Evolutionary conservation across 2,329 filamentous ascomycete species (phyloP).

Genomic region (Immersiporthe knoxdaviesiana): DNA sequence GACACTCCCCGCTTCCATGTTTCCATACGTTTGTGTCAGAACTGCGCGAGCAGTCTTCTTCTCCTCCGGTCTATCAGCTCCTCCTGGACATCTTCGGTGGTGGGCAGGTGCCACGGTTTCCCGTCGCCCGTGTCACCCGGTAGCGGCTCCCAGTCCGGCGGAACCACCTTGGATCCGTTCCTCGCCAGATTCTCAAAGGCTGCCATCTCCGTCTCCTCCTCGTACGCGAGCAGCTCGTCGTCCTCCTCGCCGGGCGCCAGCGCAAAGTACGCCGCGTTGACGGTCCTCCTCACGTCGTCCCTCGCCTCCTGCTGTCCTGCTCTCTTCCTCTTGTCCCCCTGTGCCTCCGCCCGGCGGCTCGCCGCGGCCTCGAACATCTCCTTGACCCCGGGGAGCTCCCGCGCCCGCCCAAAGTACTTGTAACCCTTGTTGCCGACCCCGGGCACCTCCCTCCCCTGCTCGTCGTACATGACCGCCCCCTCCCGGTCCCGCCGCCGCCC

Average conservation of each 20-base stretch:
- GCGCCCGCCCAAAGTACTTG: conserved; percentile 88
- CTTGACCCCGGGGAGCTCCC: conserved; percentile 91
- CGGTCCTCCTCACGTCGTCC: conserved; percentile 71
- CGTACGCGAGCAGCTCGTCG: conserved; percentile 76
- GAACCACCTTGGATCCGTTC: conserved; percentile 49
- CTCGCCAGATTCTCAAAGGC: conserved; percentile 70
- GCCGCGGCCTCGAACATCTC: conserved; percentile 87
- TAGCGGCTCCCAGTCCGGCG: conserved; percentile 78
- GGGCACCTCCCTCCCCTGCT: conserved; percentile 70
- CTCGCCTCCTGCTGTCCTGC: conserved; percentile 64
- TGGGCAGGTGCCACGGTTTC: conserved; percentile 79
- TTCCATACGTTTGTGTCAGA: conserved; percentile 46
- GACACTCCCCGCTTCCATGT: too few relatives aligned
- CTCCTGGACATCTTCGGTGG: conserved; percentile 88
- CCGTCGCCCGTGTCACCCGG: conserved; percentile 89
- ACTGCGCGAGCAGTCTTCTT: conserved; percentile 81
- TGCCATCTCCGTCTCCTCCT: conserved; percentile 81
- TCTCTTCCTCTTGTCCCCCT: conserved; percentile 55
- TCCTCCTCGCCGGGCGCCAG: conserved; percentile 94
- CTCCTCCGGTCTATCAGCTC: conserved; percentile 87
- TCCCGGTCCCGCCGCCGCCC: conserved; percentile 42
- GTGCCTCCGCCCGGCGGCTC: conserved; percentile 51
- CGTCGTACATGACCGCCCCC: conserved; percentile 60
- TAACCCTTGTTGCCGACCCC: conserved; percentile 86
- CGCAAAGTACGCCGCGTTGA: conserved; percentile 95